Evolutionary conservation across 2,329 filamentous ascomycete genomes (phyloP).

Genomic region (Cladosporium cucumerinum): DNA sequence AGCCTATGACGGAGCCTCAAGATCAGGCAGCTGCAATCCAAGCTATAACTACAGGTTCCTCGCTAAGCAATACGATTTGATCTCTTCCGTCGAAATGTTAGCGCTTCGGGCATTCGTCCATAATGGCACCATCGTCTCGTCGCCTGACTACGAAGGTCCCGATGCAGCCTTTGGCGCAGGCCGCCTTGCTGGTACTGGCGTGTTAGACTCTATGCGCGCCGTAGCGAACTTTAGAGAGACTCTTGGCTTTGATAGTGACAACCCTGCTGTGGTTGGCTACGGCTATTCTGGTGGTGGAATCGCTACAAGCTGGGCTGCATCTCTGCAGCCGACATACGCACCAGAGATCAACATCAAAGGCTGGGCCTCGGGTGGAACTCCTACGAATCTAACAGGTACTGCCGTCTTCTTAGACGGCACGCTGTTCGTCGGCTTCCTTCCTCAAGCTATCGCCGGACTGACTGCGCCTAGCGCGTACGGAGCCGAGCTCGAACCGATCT

Average conservation of each 20-base stretch:
- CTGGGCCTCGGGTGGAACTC: constrained; percentile 49
- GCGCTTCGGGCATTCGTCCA: constrained; percentile 22
- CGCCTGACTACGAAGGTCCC: constrained; percentile 44
- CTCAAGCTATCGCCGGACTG: constrained; percentile 25
- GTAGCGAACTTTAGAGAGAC: constrained; percentile 30
- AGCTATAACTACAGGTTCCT: constrained; percentile 36
- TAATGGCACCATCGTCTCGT: constrained; percentile 29
- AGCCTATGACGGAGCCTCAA: constrained; percentile 35
- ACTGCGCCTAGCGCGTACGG: constrained; percentile 25
- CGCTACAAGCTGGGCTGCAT: constrained; percentile 51
- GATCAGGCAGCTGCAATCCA: constrained; percentile 37
- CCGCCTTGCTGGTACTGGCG: constrained; percentile 40
- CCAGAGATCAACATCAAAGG: constrained; percentile 51
- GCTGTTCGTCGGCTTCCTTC: constrained; percentile 29
- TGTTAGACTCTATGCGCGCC: constrained; percentile 44
- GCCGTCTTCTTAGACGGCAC: constrained; percentile 27
- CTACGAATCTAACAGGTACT: constrained; percentile 38
- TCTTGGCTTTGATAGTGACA: constrained; percentile 25
- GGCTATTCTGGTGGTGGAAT: constrained; percentile 57
- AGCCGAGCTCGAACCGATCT: constrained; percentile 22
- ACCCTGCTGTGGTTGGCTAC: constrained; percentile 43
- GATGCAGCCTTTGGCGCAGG: constrained; percentile 34
- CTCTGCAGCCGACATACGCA: constrained; percentile 51
- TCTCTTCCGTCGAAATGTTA: constrained; percentile 23
- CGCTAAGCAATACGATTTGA: constrained; percentile 24